Conservation (phyloP, 2,329 filamentous ascomycete species). For the Venturiaceae sp. region DNA sequence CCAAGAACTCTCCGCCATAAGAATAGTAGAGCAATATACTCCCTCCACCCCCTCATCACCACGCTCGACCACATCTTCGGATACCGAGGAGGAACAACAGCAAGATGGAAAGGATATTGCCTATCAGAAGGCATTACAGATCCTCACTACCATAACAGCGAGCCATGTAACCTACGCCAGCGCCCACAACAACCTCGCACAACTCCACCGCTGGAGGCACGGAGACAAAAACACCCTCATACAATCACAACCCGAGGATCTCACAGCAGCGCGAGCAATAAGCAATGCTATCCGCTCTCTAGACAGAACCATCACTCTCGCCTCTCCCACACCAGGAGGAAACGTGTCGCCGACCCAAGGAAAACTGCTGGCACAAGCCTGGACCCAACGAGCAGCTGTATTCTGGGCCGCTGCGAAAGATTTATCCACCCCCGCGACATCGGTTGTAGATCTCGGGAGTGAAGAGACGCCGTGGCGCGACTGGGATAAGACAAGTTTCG, state of each 20-base stretch:
- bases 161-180: constrained; percentile 58
- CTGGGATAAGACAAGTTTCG: constrained; percentile 30
- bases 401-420: constrained; percentile 2
- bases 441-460: background rate
- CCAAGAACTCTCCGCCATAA: constrained; percentile 16
- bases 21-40: constrained; percentile 15
- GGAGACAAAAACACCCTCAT: constrained; percentile 38
- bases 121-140: constrained; percentile 14
- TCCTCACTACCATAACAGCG: constrained; percentile 47
- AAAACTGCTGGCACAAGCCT: constrained; percentile 7
- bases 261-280: background rate
- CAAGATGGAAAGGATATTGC: background rate
- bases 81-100: background rate
- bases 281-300: background rate
- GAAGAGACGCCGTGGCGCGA: constrained; percentile 19
- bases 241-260: background rate
- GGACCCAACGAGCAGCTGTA: constrained; percentile 10
- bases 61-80: background rate
- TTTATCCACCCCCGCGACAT: background rate
- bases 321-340: background rate
- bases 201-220: constrained; percentile 52
- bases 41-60: background rate
- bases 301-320: constrained; percentile 7
- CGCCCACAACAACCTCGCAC: constrained; percentile 65
- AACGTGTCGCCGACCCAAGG: constrained; percentile 6